Base-by-base conservation (phyloP, 441 rosid genomes). In the Syzygium malaccense region DNA sequence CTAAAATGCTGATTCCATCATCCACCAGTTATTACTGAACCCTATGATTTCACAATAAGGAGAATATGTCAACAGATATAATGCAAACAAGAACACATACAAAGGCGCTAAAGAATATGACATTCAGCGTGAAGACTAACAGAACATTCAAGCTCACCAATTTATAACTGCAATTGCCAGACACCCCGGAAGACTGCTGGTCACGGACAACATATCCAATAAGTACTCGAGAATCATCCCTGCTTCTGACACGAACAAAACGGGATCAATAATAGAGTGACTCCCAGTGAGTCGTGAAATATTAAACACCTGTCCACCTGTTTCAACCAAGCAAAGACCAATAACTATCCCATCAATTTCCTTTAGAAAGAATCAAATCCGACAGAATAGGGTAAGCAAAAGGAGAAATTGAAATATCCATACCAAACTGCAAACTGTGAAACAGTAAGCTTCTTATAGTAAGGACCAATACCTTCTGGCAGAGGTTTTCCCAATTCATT, bases 231-330 rank as follows among this genome's bases (percentile, higher is more conserved):
- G 91, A 78, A 93, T 93, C 91, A 92, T 93, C 91, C 93, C 95
- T 85, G 98, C 98, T 91, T 98, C 98, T 91, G 95, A 93, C 90
- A 91, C 94, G 86, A 96, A 97, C 45, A 91, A 88, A 89, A 89
- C 93, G 55, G 98, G 92, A 94, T 97, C 98, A 90, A 97, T 91
- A 91, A 94, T 83, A 89, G 98, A 96, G 90, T 96, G 98, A 80
- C 98, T 94, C 87, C 96, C 98, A 88, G 88, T 90, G 88, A 97
- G 89, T 98, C 98, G 93, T 86, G 99, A 96, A 85, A 96, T 90
- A 89, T 96, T 97, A 91, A 98, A 97, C 88, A 89, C 86, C 88
- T 88, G 93, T 88, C 94, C 92, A 89, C 98, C 98, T 98, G 94
- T 88, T 85, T 92, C 41, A 89, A 75, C 85, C 90, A 86, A 84